Conservation (phyloP, 139 green algal species). For the Coelastrella sp. region DNA sequence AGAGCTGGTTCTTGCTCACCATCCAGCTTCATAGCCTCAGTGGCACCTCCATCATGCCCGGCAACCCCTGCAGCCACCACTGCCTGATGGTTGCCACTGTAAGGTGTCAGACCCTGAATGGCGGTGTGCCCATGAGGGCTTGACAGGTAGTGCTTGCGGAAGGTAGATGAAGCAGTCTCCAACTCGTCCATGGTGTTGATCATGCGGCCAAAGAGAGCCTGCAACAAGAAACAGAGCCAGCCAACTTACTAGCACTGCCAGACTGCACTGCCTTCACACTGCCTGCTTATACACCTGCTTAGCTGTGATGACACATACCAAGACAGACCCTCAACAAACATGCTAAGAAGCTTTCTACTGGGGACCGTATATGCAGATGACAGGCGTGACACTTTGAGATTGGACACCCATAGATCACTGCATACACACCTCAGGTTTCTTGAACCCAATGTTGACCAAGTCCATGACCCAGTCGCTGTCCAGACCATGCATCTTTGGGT, state of each 20-base stretch:
- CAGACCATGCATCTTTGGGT: conserved; percentile 56
- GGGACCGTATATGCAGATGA: no score
- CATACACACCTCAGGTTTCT: conserved; percentile 56
- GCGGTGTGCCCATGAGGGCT: background rate
- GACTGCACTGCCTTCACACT: no score
- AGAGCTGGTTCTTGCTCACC: no score
- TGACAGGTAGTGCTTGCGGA: conserved; percentile 44
- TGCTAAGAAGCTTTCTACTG: no score
- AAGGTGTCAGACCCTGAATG: background rate
- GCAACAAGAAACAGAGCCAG: background rate
- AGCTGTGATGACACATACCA: background rate
- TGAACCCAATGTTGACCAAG: conserved; percentile 75
- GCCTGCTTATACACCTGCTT: no score
- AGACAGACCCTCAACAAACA: no score
- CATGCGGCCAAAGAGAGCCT: conserved; percentile 60
- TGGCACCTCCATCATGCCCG: no score
- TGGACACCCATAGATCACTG: background rate
- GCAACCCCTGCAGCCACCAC: background rate
- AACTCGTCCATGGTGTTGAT: conserved; percentile 54
- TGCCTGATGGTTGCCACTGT: background rate
- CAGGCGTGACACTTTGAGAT: no score
- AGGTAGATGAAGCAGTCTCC: conserved; percentile 47
- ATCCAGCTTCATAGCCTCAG: no score
- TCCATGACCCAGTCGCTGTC: conserved; percentile 76
- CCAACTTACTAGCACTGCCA: background rate